Percentiles rank a stretch among this genome's conserved stretches.
phyloP scores from a whole-genome alignment of 106 monocot genomes.

The Platanthera guangdongensis region DNA sequence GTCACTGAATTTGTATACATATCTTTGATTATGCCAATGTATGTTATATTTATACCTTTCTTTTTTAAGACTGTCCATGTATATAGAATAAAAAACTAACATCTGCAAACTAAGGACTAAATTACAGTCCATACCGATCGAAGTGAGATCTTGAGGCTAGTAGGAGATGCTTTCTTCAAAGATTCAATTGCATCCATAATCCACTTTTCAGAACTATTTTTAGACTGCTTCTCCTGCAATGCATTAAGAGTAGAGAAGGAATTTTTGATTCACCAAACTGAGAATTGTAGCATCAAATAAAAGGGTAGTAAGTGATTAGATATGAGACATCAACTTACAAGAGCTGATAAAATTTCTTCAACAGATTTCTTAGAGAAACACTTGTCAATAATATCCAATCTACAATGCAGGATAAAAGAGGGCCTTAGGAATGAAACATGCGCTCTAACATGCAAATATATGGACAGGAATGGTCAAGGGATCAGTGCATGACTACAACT shows the following conservation, averaged over 20 bases:
- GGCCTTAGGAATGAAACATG: background rate
- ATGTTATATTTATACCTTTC: no score
- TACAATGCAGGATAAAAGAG: conserved; percentile 16
- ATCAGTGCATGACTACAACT: background rate
- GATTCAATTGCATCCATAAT: conserved; percentile 52
- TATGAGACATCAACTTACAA: conserved; percentile 49
- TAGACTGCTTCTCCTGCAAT: conserved; percentile 62
- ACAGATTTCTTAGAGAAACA: conserved; percentile 85
- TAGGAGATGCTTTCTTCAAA: conserved; percentile 84
- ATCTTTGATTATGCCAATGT: no score
- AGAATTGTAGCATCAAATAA: background rate
- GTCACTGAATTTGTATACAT: no score
- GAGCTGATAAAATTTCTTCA: conserved; percentile 74
- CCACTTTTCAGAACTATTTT: conserved; percentile 45
- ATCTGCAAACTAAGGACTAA: background rate
- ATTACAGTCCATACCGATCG: conserved; percentile 47
- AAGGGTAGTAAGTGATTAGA: background rate
- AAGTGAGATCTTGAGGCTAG: conserved; percentile 83
- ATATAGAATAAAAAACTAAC: background rate
- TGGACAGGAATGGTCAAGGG: background rate
- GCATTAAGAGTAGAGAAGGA: background rate
- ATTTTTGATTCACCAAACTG: background rate
- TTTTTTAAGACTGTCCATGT: no score
- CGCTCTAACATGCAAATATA: background rate
- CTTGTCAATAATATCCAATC: conserved; percentile 72